Conservation (phyloP, 2,329 filamentous ascomycete species). For the Xylogone sp. region DNA sequence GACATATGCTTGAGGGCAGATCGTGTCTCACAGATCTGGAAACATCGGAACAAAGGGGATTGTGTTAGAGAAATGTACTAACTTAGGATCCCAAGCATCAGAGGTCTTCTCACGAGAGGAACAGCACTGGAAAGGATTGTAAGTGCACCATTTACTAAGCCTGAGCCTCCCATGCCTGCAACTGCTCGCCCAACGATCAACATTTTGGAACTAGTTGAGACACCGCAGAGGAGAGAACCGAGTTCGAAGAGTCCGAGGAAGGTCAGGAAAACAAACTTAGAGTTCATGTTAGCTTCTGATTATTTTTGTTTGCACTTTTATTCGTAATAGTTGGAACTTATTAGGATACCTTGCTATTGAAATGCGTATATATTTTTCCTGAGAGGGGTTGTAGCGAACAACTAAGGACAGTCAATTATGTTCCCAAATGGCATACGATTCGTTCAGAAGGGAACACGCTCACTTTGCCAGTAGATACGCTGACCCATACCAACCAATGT, state of each 20-base stretch:
- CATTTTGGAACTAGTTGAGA: slow-evolving; percentile 43
- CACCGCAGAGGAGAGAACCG: slow-evolving; percentile 50
- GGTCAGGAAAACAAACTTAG: slow-evolving; percentile 9
- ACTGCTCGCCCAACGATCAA: slow-evolving; percentile 53
- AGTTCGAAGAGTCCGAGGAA: slow-evolving; percentile 48
- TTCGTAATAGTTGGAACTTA: not conserved
- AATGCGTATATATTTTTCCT: slow-evolving; percentile 44
- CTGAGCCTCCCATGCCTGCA: slow-evolving; percentile 48
- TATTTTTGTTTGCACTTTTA: slow-evolving; percentile 1
- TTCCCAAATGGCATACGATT: not conserved
- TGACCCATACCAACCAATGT: slow-evolving; percentile 31
- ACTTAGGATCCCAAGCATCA: too few species aligned
- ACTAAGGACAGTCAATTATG: slow-evolving; percentile 27
- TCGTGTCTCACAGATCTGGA: not conserved
- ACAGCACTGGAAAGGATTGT: slow-evolving; percentile 41
- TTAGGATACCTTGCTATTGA: slow-evolving; percentile 26
- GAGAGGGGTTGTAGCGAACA: slow-evolving; percentile 45
- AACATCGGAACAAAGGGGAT: not conserved
- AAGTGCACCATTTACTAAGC: slow-evolving; percentile 45
- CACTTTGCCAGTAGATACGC: slow-evolving; percentile 21
- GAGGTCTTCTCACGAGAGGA: too few species aligned
- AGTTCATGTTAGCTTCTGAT: not conserved
- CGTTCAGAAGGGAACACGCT: not conserved
- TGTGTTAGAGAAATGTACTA: not conserved
- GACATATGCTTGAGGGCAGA: not conserved